Conservation (phyloP, 2,329 filamentous ascomycete genomes). For the Colletotrichum endophyticum region DNA sequence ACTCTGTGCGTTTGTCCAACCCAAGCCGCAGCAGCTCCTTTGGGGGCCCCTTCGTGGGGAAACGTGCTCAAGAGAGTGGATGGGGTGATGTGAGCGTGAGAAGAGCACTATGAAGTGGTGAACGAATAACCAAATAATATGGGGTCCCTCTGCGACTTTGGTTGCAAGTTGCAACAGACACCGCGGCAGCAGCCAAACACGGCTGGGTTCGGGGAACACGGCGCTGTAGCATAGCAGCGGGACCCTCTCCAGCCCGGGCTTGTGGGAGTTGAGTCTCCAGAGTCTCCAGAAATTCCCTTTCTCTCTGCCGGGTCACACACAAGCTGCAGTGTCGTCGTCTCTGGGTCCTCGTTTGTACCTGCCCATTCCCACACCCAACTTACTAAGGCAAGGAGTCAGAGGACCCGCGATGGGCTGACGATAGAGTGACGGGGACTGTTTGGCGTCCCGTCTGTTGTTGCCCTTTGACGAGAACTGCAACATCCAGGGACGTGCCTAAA, state of each 20-base stretch:
- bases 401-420: neutral
- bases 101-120: neutral
- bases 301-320: neutral
- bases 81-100: conserved; percentile 12
- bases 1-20: neutral
- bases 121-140: neutral
- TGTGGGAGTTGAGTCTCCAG: neutral
- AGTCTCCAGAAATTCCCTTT: neutral
- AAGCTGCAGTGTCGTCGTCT: neutral
- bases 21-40: neutral
- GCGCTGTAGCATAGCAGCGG: neutral
- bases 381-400: neutral
- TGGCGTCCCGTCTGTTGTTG: neutral
- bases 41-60: neutral
- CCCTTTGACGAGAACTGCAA: neutral
- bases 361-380: neutral
- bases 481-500: conserved; percentile 16
- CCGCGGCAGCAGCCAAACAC: neutral
- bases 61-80: conserved; percentile 21
- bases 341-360: neutral
- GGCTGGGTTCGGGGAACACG: neutral
- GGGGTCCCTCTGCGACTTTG: neutral
- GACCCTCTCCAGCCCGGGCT: neutral
- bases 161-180: neutral
- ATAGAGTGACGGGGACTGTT: neutral